Conservation (phyloP, 108 stramenopile genomes). For the Conticribra guillardii region DNA sequence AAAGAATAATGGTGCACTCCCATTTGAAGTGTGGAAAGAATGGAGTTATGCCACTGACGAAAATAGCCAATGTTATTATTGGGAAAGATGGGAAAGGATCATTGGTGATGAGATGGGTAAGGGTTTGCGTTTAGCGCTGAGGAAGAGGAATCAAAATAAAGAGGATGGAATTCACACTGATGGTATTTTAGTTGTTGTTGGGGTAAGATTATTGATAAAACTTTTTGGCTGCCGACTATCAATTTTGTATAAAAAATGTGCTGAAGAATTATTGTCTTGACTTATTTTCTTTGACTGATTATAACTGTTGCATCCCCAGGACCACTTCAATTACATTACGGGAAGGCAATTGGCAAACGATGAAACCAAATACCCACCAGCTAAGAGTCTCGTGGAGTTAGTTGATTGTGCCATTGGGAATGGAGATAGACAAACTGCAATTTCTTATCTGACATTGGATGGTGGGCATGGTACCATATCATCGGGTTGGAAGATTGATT, state of each 20-base stretch:
- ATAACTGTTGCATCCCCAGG: too few species aligned
- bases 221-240: too few species aligned
- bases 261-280: background rate
- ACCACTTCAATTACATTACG: slow-evolving; percentile 83
- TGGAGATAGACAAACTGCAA: slow-evolving; percentile 67
- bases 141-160: slow-evolving; percentile 28
- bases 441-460: slow-evolving; percentile 60
- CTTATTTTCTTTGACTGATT: background rate
- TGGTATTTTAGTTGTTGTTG: slow-evolving; percentile 68
- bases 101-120: slow-evolving; percentile 40
- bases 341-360: slow-evolving; percentile 38
- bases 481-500: slow-evolving; percentile 77
- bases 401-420: slow-evolving; percentile 69
- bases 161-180: slow-evolving; percentile 31
- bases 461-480: slow-evolving; percentile 79
- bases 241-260: too few species aligned
- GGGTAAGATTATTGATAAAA: too few species aligned
- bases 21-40: slow-evolving; percentile 75
- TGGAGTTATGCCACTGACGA: slow-evolving; percentile 81
- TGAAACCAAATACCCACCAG: slow-evolving; percentile 33
- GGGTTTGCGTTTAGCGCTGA: slow-evolving; percentile 54
- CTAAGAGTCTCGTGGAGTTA: slow-evolving; percentile 50
- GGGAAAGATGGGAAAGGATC: slow-evolving; percentile 84
- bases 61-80: slow-evolving; percentile 81
- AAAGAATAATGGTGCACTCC: slow-evolving; percentile 8